phyloP scores from a whole-genome alignment of 129 eudicot genomes.

The Lonicera japonica region DNA sequence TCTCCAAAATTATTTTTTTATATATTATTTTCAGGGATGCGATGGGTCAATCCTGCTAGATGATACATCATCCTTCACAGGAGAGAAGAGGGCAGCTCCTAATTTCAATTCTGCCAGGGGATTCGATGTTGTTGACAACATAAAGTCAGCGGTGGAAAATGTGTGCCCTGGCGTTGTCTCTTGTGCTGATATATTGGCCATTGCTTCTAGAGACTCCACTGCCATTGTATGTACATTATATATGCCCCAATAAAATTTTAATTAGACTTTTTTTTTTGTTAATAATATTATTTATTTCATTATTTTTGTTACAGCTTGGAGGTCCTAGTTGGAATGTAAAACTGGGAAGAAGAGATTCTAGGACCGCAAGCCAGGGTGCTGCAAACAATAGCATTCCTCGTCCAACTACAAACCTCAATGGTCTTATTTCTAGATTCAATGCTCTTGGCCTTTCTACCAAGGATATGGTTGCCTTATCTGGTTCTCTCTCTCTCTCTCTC shows the following conservation, averaged over 20 bases:
- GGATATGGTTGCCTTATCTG: conserved; percentile 76
- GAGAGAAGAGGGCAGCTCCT: conserved; percentile 77
- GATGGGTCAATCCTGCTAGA: conserved; percentile 87
- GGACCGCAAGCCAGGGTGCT: conserved; percentile 69
- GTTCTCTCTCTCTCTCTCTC: conserved; percentile 18
- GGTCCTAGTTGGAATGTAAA: conserved; percentile 82
- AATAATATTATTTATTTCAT: not conserved
- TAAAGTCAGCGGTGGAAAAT: conserved; percentile 67
- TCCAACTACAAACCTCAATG: conserved; percentile 59
- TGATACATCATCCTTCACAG: conserved; percentile 66
- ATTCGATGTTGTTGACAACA: conserved; percentile 68
- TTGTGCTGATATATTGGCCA: conserved; percentile 80
- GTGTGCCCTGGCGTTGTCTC: conserved; percentile 90
- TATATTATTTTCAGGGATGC: conserved; percentile 50
- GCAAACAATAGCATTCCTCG: conserved; percentile 80
- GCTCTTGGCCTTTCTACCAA: conserved; percentile 68
- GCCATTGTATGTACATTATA: conserved; percentile 55
- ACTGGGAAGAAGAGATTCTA: conserved; percentile 82
- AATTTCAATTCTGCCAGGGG: conserved; percentile 72
- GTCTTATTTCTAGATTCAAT: conserved; percentile 50
- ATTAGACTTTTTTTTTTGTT: not conserved
- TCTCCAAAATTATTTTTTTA: no score
- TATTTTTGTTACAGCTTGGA: conserved; percentile 52
- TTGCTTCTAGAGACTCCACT: conserved; percentile 76
- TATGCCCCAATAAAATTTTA: not conserved